Percentiles rank a stretch among this genome's conserved stretches.
phyloP scores from a whole-genome alignment of 1,284 basidiomycete species.

The Puccinia horiana region DNA sequence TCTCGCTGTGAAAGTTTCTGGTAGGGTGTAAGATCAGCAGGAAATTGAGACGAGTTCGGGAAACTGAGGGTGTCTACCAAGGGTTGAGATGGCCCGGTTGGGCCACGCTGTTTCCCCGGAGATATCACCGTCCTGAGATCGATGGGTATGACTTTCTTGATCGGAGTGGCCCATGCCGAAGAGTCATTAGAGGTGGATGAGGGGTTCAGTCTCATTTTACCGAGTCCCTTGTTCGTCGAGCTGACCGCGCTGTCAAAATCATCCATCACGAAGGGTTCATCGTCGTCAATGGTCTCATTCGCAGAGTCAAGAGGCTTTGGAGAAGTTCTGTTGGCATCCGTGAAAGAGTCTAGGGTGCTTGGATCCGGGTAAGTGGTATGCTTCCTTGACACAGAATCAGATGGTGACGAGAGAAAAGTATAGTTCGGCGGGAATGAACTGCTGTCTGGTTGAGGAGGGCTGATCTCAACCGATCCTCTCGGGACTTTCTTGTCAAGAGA shows the following conservation, averaged over 20 bases:
- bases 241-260: constrained; percentile 8
- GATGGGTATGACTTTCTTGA: constrained; percentile 11
- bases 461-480: neutral
- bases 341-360: neutral
- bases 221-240: neutral
- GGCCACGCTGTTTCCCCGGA: neutral
- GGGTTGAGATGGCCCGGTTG: neutral
- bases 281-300: neutral
- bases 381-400: neutral
- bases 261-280: constrained; percentile 40
- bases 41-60: constrained; percentile 1
- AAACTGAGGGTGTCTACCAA: neutral
- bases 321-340: neutral
- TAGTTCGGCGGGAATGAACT: neutral
- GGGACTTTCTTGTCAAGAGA: constrained; percentile 1
- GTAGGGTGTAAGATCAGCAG: neutral
- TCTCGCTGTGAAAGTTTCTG: constrained; percentile 45
- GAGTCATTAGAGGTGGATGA: neutral
- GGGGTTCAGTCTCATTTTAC: neutral
- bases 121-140: constrained; percentile 32
- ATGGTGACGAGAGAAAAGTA: neutral
- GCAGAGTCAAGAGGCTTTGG: neutral
- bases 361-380: neutral
- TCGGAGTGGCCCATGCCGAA: constrained; percentile 19
- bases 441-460: neutral